Evolutionary conservation across 1,284 basidiomycete genomes (phyloP), one percentile per base, ranked within the genome.

Genomic region (Somion occarium): DNA sequence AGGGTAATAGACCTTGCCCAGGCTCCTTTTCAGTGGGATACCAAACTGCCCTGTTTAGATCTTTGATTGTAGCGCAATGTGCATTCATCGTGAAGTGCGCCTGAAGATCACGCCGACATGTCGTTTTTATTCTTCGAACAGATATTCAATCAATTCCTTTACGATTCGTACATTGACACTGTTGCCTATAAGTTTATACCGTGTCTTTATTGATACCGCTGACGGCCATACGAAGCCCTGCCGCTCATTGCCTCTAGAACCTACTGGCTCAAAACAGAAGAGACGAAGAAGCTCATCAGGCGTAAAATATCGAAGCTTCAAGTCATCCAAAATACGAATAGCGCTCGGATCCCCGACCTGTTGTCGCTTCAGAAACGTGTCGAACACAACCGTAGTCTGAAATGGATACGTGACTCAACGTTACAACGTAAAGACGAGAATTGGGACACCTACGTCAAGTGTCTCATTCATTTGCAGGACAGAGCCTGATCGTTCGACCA

Each of bases 141-240:
- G 65, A 64, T 80, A 82, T 22, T 74, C 65, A 37, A 86, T 73
- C 34, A 86, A 69, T 47, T 71, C 65, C 42, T 73, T 69, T 2
- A 87, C 82, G 3, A 89, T 86, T 50, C 72, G 71, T 2, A 90
- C 84, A 66, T 90, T 90, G 4, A 90, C 81, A 53, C 87, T 89
- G 62, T 91, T 91, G 20, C 88, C 88, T 53, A 91, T 83, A 24
- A 90, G 67, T 42, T 80, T 76, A 58, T 91, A 90, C 59, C 80
- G 81, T 7, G 82, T 79, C 64, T 85, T 89, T 1, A 59, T 73
- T 2, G 83, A 82, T 5, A 87, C 65, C 2, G 62, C 62, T 11
- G 64, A 58, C 2, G 87, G 87, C 86, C 86, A 91, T 23, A 61
- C 50, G 59, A 88, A 85, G 2, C 53, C 42, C 13, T 41, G 39